phyloP scores from a whole-genome alignment of 108 stramenopile species.

The Stephanodiscus triporus region DNA sequence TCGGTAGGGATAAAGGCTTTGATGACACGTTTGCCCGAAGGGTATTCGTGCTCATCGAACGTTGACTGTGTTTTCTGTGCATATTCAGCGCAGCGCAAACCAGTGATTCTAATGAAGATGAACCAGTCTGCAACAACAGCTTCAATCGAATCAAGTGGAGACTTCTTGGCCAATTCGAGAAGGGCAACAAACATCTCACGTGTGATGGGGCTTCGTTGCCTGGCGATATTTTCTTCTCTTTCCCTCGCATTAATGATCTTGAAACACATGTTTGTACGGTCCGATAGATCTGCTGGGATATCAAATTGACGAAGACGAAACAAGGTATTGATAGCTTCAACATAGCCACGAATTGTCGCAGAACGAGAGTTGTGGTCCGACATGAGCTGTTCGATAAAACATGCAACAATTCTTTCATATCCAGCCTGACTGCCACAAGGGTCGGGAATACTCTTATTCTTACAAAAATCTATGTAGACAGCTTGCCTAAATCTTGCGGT shows the following conservation, averaged over 20 bases:
- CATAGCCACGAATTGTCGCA: not conserved
- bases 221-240: constrained; percentile 14
- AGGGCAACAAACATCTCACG: not conserved
- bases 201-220: constrained; percentile 5
- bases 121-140: not conserved
- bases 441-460: not conserved
- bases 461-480: constrained; percentile 1
- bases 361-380: not conserved
- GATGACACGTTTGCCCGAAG: constrained; percentile 3
- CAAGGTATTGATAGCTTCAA: constrained; percentile 9
- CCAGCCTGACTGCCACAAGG: not conserved
- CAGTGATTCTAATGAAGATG: not conserved
- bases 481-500: constrained; percentile 30
- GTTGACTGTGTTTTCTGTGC: constrained; percentile 1
- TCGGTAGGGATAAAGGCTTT: constrained; percentile 3
- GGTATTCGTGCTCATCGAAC: constrained; percentile 7
- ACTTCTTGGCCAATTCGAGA: not conserved
- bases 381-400: constrained; percentile 1
- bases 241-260: not conserved
- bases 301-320: not conserved
- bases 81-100: constrained; percentile 12
- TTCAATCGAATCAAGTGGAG: not conserved
- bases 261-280: not conserved
- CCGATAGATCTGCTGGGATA: not conserved
- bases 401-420: not conserved